Conservation (phyloP, 78 protist species). For the Dictyostelium intermedium region DNA sequence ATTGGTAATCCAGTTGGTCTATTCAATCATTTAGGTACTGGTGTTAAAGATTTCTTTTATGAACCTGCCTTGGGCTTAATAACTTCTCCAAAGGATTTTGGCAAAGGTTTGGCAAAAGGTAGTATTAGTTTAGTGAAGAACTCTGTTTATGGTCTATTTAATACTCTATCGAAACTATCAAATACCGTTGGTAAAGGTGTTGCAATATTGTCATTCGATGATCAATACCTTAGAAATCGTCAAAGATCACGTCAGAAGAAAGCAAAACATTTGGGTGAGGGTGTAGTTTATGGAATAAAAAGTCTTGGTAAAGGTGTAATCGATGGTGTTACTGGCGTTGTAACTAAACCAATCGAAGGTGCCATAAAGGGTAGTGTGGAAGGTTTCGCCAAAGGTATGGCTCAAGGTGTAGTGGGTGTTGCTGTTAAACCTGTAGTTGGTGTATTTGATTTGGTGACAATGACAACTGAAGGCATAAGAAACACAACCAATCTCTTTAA, state of each 20-base stretch:
- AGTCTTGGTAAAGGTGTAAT: slow-evolving; percentile 75
- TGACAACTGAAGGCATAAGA: slow-evolving; percentile 88
- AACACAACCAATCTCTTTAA: slow-evolving; percentile 83
- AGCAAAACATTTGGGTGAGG: slow-evolving; percentile 78
- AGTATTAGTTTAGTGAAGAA: slow-evolving; percentile 61
- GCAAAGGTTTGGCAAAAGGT: slow-evolving; percentile 83
- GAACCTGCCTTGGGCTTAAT: slow-evolving; percentile 90
- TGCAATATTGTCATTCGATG: slow-evolving; percentile 81
- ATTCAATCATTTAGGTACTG: slow-evolving; percentile 81
- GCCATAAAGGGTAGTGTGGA: slow-evolving; percentile 86
- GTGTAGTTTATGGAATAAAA: slow-evolving; percentile 50
- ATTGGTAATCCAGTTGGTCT: slow-evolving; percentile 93
- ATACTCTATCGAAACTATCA: slow-evolving; percentile 78
- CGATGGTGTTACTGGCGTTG: slow-evolving; percentile 91
- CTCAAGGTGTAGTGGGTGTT: slow-evolving; percentile 89
- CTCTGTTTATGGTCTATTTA: slow-evolving; percentile 81
- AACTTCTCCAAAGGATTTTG: slow-evolving; percentile 82
- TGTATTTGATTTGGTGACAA: slow-evolving; percentile 80
- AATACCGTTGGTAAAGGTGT: slow-evolving; percentile 82
- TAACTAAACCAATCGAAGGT: slow-evolving; percentile 87
- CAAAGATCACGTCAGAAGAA: slow-evolving; percentile 49
- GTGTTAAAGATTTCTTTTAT: slow-evolving; percentile 89
- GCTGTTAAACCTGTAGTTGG: slow-evolving; percentile 92
- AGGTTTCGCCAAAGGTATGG: slow-evolving; percentile 91
- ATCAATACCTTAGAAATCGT: slow-evolving; percentile 67